Base-by-base conservation (phyloP, 345 rosid species). In the Rhodomyrtus tomentosa region DNA sequence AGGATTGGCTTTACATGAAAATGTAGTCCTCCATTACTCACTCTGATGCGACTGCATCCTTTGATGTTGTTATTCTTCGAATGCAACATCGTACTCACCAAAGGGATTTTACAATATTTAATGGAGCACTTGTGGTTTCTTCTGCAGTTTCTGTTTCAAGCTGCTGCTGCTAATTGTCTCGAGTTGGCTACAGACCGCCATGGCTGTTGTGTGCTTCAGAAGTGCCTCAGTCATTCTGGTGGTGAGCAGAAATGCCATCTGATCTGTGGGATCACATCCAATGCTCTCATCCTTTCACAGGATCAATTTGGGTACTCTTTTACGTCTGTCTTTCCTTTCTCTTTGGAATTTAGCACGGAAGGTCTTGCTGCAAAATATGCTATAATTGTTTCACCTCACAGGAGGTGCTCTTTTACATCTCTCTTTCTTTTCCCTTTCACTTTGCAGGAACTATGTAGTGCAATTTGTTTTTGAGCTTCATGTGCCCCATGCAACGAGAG, bases 141-240 rank as follows among this genome's bases (percentile, higher is more conserved):
- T 84, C 50, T 88, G 89, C 90, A 94, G 98, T 90, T 95, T 79
- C 91, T 95, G 80, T 92, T 93, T 81, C 95, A 92, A 86, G 95
- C 95, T 83, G 91, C 94, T 25, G 90, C 89, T 24, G 84, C 90
- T 82, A 90, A 94, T 84, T 93, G 96, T 88, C 90, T 95, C 42
- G 96, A 94, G 85, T 90, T 94, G 73, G 95, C 98, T 68, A 93
- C 93, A 76, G 96, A 94, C 85, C 87, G 94, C 81, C 94, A 93
- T 86, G 98, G 98, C 83, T 95, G 98, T 72, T 93, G 95, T 85
- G 98, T 94, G 18, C 93, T 94, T 84, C 98, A 95, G 90, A 94
- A 91, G 87, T 94, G 95, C 89, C 94, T 95, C 80, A 83, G 87
- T 50, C 86, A 89, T 85, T 89, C 88, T 5, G 91, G 88, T 72